phyloP scores from a whole-genome alignment of 2,329 filamentous ascomycete species.

The Alternaria dauci region DNA sequence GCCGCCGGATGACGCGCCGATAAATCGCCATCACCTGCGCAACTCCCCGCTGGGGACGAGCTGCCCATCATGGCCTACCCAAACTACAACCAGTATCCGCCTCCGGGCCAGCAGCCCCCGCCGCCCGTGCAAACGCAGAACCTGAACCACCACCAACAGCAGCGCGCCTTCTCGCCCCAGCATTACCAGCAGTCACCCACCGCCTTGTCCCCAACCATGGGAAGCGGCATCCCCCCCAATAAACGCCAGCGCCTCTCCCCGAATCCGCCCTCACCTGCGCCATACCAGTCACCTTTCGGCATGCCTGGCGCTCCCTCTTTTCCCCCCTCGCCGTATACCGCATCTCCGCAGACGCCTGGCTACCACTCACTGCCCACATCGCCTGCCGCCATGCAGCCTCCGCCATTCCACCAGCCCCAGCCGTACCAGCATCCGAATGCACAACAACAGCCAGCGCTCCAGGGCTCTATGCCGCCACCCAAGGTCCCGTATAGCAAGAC shows the following conservation, averaged over 20 bases:
- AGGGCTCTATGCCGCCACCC: slow-evolving; percentile 67
- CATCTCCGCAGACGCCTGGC: slow-evolving; percentile 40
- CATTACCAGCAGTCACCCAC: slow-evolving; percentile 61
- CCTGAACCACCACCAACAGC: slow-evolving; percentile 56
- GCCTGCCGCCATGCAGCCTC: slow-evolving; percentile 41
- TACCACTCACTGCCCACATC: slow-evolving; percentile 45
- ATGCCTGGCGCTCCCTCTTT: slow-evolving; percentile 56
- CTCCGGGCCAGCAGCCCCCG: slow-evolving; percentile 37
- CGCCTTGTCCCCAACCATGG: slow-evolving; percentile 57
- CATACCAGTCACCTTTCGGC: slow-evolving; percentile 45
- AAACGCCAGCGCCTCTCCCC: slow-evolving; percentile 78
- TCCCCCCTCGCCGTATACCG: slow-evolving; percentile 49
- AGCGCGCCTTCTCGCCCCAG: slow-evolving; percentile 47
- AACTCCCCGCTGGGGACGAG: slow-evolving; percentile 35
- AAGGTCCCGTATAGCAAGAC: slow-evolving; percentile 64
- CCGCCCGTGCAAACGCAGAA: slow-evolving; percentile 53
- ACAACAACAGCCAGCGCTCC: slow-evolving; percentile 32
- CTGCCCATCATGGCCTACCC: slow-evolving; percentile 46
- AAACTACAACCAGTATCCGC: slow-evolving; percentile 43
- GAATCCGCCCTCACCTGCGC: slow-evolving; percentile 67
- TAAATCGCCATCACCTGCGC: slow-evolving; percentile 33
- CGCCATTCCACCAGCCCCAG: slow-evolving; percentile 63
- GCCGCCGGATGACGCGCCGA: slow-evolving; percentile 35
- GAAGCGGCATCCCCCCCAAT: slow-evolving; percentile 65
- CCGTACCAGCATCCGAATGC: slow-evolving; percentile 47